Conservation (phyloP, 345 rosid genomes). For the Alliaria petiolata region DNA sequence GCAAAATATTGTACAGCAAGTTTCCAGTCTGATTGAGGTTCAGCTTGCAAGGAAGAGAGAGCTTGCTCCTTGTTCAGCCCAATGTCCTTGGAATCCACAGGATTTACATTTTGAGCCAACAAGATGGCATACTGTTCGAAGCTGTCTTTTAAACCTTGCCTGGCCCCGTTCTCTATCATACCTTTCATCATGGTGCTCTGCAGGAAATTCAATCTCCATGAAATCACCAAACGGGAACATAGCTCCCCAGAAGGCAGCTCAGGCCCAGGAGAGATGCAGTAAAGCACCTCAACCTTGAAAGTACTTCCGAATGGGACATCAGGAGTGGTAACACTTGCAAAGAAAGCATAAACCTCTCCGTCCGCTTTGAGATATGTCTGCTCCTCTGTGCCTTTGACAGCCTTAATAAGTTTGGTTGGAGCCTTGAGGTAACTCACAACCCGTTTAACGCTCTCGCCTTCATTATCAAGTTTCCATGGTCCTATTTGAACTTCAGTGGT, state of each 20-base stretch:
- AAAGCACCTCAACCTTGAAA: conserved; percentile 67
- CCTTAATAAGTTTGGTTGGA: conserved; percentile 70
- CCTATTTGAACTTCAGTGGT: conserved; percentile 68
- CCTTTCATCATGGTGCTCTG: conserved; percentile 95
- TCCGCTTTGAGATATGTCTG: conserved; percentile 74
- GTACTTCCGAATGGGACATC: conserved; percentile 85
- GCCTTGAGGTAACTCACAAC: conserved; percentile 69
- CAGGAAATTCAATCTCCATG: conserved; percentile 85
- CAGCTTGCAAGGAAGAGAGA: conserved; percentile 77
- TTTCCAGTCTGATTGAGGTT: conserved; percentile 83
- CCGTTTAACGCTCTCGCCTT: conserved; percentile 57
- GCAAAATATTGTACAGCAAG: conserved; percentile 78
- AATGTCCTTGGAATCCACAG: conserved; percentile 74
- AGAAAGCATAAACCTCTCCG: conserved; percentile 63
- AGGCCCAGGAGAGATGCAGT: conserved; percentile 73
- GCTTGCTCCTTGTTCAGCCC: conserved; percentile 81
- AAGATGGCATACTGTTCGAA: conserved; percentile 62
- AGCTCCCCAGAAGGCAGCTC: conserved; percentile 75
- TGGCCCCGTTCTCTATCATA: conserved; percentile 92
- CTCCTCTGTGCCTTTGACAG: conserved; percentile 82
- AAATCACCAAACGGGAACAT: conserved; percentile 71
- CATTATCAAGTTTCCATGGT: conserved; percentile 68
- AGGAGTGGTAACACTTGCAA: conserved; percentile 69
- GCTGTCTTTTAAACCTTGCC: conserved; percentile 78
- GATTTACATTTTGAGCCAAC: conserved; percentile 63